These are phyloP conservation scores for Hemileia vastatrix DNA, from an alignment of 1,284 basidiomycete genomes.

Conservation along the genomic window DNA sequence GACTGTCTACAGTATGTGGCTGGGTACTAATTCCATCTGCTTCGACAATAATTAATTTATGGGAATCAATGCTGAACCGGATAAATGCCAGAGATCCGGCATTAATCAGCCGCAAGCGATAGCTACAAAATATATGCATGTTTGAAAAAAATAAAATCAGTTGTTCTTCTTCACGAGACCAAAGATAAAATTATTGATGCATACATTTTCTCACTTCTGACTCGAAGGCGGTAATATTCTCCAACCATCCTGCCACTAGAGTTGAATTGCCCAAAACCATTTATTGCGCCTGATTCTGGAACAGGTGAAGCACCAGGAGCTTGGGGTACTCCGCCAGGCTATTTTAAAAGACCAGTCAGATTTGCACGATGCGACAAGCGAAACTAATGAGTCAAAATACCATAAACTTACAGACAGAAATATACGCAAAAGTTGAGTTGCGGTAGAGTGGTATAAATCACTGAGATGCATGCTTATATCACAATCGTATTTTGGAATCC, in stretches of 20 bases:
- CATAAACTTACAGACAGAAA: conserved; percentile 21
- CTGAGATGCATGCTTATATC: conserved; percentile 18
- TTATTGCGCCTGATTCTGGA: conserved; percentile 18
- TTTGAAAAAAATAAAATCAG: no score
- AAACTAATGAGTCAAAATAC: no score
- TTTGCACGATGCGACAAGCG: no score
- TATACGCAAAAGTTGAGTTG: conserved; percentile 5
- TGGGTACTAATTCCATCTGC: conserved; percentile 33
- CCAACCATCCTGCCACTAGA: no score
- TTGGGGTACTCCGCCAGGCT: conserved; percentile 16
- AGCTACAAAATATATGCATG: conserved; percentile 2
- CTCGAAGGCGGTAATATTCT: no score
- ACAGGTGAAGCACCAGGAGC: conserved; percentile 14
- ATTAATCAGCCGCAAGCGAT: conserved; percentile 18
- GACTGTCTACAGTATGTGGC: conserved; percentile 26
- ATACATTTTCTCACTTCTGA: no score
- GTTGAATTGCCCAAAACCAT: conserved; percentile 23
- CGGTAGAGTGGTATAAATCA: conserved; percentile 21
- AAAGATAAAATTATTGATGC: no score
- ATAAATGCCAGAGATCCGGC: conserved; percentile 29
- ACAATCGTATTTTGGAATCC: conserved; percentile 19
- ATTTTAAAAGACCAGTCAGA: no score
- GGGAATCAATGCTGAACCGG: conserved; percentile 35
- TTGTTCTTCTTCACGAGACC: no score
- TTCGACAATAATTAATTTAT: conserved; percentile 36